These are phyloP conservation scores for Tetrahymena malaccensis DNA, from an alignment of 73 alveolate genomes.

Conservation along the genomic window DNA sequence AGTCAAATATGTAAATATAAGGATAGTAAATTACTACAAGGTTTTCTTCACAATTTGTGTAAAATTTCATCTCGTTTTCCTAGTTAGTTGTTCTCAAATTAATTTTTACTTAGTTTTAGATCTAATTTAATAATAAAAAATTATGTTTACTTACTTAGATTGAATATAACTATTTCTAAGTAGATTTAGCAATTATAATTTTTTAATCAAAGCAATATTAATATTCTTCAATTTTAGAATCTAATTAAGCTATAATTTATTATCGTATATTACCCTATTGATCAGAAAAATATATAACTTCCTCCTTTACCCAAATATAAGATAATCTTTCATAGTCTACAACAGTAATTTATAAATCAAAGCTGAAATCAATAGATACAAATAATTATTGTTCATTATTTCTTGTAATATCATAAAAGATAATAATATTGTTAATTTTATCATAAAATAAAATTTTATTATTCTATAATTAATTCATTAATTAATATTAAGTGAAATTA, in stretches of 20 bases:
- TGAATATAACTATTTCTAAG: neutral
- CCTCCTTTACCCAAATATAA: neutral
- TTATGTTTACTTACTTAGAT: neutral
- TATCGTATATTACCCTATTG: neutral
- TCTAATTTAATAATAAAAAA: neutral
- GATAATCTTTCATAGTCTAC: neutral
- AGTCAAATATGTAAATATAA: neutral
- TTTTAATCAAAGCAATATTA: neutral
- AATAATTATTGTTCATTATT: no score
- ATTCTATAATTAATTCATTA: no score
- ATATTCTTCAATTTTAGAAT: neutral
- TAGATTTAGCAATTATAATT: neutral
- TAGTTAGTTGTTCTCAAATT: neutral
- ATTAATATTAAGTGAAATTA: neutral
- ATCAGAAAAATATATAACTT: no score
- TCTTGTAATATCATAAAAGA: neutral
- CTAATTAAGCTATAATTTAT: neutral
- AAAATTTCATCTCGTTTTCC: neutral
- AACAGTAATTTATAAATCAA: neutral
- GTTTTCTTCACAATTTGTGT: neutral
- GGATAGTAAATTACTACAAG: neutral
- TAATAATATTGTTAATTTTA: no score
- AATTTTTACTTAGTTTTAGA: no score
- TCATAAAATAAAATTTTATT: neutral
- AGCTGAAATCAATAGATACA: neutral